Conservation (phyloP, 1,139 yeast genomes). For the Scheffersomyces illinoinensis region DNA sequence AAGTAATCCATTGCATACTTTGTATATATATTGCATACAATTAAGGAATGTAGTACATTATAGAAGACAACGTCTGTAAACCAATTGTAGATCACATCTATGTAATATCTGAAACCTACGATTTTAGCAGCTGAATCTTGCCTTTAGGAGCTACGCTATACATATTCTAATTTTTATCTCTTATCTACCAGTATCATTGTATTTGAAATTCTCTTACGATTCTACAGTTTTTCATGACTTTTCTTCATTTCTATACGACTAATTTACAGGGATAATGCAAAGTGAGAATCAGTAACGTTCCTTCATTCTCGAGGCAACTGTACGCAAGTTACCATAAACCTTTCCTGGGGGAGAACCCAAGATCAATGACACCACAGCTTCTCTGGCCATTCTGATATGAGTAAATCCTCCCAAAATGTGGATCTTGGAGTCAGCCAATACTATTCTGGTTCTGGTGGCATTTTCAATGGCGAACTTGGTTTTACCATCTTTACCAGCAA, state of each 20-base stretch:
- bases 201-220: neutral
- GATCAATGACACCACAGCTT: constrained; percentile 90
- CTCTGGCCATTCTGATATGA: constrained; percentile 96
- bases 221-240: neutral
- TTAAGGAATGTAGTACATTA: neutral
- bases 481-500: constrained; percentile 99
- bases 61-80: neutral
- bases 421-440: constrained; percentile 92
- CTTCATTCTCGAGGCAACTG: constrained; percentile 95
- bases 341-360: constrained; percentile 99
- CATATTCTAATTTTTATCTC: neutral
- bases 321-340: constrained; percentile 94
- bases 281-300: constrained; percentile 69
- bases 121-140: neutral
- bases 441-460: constrained; percentile 97
- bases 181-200: neutral
- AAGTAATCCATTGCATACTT: neutral
- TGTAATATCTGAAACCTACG: neutral
- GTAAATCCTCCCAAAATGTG: constrained; percentile 97
- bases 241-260: neutral
- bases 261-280: neutral
- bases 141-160: neutral
- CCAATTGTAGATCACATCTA: neutral
- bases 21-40: neutral
- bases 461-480: constrained; percentile 98